Base-by-base conservation (phyloP, 1,284 basidiomycete species). In the Erythrobasidium hasegawianum region DNA sequence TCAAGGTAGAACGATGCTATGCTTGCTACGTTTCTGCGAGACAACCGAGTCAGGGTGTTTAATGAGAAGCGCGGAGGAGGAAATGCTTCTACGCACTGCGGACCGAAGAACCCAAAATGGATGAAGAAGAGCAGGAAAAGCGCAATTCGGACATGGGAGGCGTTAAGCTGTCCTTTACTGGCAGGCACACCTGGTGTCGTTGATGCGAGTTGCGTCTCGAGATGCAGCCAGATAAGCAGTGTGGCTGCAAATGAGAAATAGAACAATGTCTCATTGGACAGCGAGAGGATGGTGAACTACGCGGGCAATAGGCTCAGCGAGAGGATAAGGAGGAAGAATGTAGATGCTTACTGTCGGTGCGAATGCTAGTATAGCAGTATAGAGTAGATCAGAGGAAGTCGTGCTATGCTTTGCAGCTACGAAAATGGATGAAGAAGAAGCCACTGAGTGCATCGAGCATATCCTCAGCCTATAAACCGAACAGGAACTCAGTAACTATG, bases 1-100 rank as follows among this genome's bases (percentile, higher is more conserved):
- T 88, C 89, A 11, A 93, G 81, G 76, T 93, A 94, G 78, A 94
- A 94, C 2, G 88, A 89, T 83, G 89, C 88, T 73, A 91, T 88
- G 1, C 88, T 90, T n/a, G 89, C 89, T 53, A 91, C 86, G 73
- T 89, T 91, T 72, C 45, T 71, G 59, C 55, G n/a, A 33, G 52
- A 29, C 41, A 52, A 50, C 64, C 49, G 64, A 59, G 22, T 13
- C 1, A 20, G 3, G 7, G 18, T 33, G 14, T 33, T 10, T n/a
- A 13, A 11, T 14, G 33, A 10, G 29, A 66, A 2, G 1, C 22
- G 18, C 3, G 10, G 14, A 24, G 2, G 71, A 72, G 8, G 71
- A 72, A 13, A 73, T n/a, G n/a, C n/a, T n/a, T n/a, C 71, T 27
- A 90, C 90, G 78, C 89, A 54, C 52, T 54, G 89, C 33, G 86